Evolutionary conservation across 805 yeast species (phyloP), one percentile per base, ranked within the genome.

Genomic region (Starmera caribaea): DNA sequence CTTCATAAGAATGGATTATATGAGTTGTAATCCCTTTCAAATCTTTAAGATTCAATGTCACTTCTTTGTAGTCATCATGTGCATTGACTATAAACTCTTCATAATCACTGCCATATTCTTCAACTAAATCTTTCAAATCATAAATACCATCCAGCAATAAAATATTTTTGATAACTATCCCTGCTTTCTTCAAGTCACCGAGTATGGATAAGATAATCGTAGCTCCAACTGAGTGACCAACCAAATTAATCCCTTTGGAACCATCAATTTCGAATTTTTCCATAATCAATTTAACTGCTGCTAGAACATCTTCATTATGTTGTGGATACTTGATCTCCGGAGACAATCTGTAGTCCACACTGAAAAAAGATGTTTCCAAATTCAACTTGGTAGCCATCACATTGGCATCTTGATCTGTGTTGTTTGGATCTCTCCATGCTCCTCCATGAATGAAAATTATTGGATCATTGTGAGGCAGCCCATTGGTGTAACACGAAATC

Each of bases 161-260:
- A 10, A 59, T 44, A 1, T 48, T 41, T 34, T 62, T 42, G 2
- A 24, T 21, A 1, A 58, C 21, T 5, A 27, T 26, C 4, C 30
- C 21, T 21, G 6, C 26, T 9, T 21, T 21, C 26, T 21, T 21
- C 27, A 38, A 27, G 5, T 33, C 12, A 16, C 41, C 29, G 2
- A 48, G 3, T 15, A 46, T 30, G 37, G 45, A 46, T 26, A 51
- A 8, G 15, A 48, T 44, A 37, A 51, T 30, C 41, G 83, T 76
- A 2, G 89, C 85, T 3, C 96, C 96, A 5, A 78, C 92, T 1
- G 92, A 81, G 59, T 86, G 95, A 0, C 95, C 96, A 10, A 74
- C 63, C 0, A 77, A 45, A 3, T 58, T 57, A 36, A 29, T 13
- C 39, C 39, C 13, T 12, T n/a, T 26, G 4, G 27, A 29, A 30